These are phyloP conservation scores for Fremontodendron californicum DNA, from an alignment of 345 rosid species.

Conservation along the genomic window DNA sequence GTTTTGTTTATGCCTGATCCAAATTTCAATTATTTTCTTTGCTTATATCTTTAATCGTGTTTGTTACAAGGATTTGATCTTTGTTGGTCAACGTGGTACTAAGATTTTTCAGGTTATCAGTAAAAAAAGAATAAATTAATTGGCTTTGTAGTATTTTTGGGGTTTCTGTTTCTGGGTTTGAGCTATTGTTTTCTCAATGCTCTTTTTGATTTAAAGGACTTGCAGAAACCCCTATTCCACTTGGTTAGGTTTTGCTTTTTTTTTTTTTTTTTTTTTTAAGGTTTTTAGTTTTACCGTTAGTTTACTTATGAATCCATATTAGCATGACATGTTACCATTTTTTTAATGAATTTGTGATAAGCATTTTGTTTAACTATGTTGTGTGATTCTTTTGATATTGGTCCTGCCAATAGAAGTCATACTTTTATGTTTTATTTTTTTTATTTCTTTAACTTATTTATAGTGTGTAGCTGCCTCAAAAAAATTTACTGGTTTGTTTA, in stretches of 20 bases:
- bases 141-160: not conserved
- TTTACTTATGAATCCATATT: not conserved
- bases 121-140: not conserved
- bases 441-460: not conserved
- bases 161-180: not conserved
- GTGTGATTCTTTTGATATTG: not conserved
- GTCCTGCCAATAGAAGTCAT: not conserved
- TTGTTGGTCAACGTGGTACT: not conserved
- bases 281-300: not conserved
- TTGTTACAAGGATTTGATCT: not conserved
- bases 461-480: not conserved
- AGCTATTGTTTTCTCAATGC: not conserved
- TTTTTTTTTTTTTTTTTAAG: not conserved
- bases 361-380: not conserved
- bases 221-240: not conserved
- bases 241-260: not conserved
- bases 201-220: not conserved
- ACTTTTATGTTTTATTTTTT: not conserved
- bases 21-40: not conserved
- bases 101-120: not conserved
- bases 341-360: too few relatives aligned
- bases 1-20: not conserved
- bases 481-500: not conserved
- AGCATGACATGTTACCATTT: not conserved
- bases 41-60: not conserved